These are phyloP conservation scores for Claviceps arundinis DNA, from an alignment of 2,329 filamentous ascomycete species.

Conservation along the genomic window DNA sequence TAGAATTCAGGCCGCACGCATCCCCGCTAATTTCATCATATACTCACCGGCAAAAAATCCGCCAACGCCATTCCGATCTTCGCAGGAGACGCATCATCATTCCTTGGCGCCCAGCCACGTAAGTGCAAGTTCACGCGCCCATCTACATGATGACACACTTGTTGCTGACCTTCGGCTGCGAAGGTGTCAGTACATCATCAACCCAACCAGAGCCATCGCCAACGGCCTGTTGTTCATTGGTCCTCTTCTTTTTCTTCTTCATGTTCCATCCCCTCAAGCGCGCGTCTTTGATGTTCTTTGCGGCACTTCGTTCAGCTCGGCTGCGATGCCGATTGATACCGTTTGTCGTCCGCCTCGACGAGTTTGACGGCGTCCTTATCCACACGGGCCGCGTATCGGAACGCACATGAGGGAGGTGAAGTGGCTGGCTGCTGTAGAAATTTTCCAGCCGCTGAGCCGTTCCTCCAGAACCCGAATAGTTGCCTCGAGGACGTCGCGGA, in stretches of 20 bases:
- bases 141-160: slow-evolving; percentile 41
- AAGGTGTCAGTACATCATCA: slow-evolving; percentile 31
- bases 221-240: slow-evolving; percentile 15
- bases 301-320: slow-evolving; percentile 45
- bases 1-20: too few species aligned
- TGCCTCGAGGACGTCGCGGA: slow-evolving; percentile 33
- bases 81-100: too few species aligned
- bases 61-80: too few species aligned
- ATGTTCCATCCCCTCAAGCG: slow-evolving; percentile 43
- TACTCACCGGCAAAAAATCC: too few species aligned
- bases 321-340: slow-evolving; percentile 36
- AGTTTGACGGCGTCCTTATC: slow-evolving; percentile 22
- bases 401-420: slow-evolving; percentile 3
- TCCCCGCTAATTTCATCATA: too few species aligned
- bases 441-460: slow-evolving; percentile 42
- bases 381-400: slow-evolving; percentile 17
- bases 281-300: slow-evolving; percentile 49
- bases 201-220: slow-evolving; percentile 39
- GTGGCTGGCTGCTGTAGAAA: slow-evolving; percentile 30
- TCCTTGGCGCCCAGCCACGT: not conserved
- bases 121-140: not conserved
- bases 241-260: slow-evolving; percentile 24
- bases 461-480: slow-evolving; percentile 23
- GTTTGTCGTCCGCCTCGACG: slow-evolving; percentile 23
- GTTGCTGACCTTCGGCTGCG: slow-evolving; percentile 26